These are phyloP conservation scores for Syncephalastrum monosporum DNA, from an alignment of 371 early-diverging fungal genomes.

Conservation along the genomic window DNA sequence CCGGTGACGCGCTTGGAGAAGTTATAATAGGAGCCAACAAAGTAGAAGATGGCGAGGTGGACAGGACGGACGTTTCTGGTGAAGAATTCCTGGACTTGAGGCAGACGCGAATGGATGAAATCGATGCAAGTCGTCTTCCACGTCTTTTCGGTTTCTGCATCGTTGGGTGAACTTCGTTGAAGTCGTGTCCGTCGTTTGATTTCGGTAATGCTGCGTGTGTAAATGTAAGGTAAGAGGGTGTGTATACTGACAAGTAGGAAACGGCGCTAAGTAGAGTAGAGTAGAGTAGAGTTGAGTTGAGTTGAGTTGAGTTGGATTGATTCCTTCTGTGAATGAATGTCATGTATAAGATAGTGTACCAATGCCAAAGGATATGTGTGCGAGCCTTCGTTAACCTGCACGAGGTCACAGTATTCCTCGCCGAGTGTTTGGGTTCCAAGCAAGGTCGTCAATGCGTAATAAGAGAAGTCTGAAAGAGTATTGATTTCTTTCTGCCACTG, in stretches of 20 bases:
- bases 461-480: conserved; percentile 62
- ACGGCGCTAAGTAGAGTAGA: conserved; percentile 51
- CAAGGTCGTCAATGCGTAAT: conserved; percentile 73
- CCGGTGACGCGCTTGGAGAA: conserved; percentile 77
- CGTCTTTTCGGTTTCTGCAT: conserved; percentile 4
- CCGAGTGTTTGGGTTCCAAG: conserved; percentile 82
- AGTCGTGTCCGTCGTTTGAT: conserved; percentile 41
- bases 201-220: conserved; percentile 47
- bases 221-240: conserved; percentile 59
- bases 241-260: conserved; percentile 52
- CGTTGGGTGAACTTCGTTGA: conserved; percentile 1
- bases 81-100: conserved; percentile 32
- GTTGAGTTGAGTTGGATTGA: too few species aligned
- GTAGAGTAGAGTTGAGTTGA: too few species aligned
- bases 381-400: conserved; percentile 56
- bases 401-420: conserved; percentile 91
- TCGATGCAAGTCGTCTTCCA: neutral
- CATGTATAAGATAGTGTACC: conserved; percentile 27
- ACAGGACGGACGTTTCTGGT: conserved; percentile 51
- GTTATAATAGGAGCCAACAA: conserved; percentile 76
- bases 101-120: conserved; percentile 14
- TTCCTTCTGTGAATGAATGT: neutral
- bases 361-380: conserved; percentile 50
- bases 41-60: conserved; percentile 83
- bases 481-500: conserved; percentile 67